Evolutionary conservation across 176 grass and related monocot genomes (phyloP), one percentile per base, ranked within the genome.

Genomic region (Musa itinerans): DNA sequence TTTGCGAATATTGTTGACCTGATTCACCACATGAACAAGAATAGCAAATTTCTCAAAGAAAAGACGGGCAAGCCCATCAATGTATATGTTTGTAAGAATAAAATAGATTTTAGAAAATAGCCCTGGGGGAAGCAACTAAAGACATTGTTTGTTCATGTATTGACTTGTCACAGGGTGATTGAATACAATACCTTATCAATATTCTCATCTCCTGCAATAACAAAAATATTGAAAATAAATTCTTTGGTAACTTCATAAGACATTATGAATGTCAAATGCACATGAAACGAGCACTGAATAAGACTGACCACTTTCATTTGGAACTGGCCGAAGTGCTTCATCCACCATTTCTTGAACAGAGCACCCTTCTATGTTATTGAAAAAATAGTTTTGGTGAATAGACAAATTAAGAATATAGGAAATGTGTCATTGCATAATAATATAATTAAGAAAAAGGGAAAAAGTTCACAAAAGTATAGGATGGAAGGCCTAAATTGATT

Each of bases 1-100:
- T 54, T 97, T 86, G 83, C 94, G 88, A 78, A 97, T 97, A 85
- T 85, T 84, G 78, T 97, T 97, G 16, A 97, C 78, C 94, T 97
- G 80, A 76, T 55, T 80, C 43, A 74, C 72, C 76, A 87, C 14
- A 61, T 2, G 80, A 79, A 54, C 63, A 72, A 51, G 17, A 54
- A 74, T 20, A 79, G 24, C 74, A 20, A 29, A 69, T 43, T 79
- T 56, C 24, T 72, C 19, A 74, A 73, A 56, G 20, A 11, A 55
- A 19, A 55, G 16, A 73, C 13, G 3, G 22, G 20, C 3, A 43
- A 6, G 34, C 34, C 34, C 34, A 43, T 43, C 6, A 48, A 43
- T 26, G 1, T 43, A n/a, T 49, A 6, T 43, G 3, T 43, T 43
- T 43, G 34, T 43, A 43, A 43, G 34, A 43, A 43, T 43, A 43